Conservation (phyloP, 257 asterid species). For the Gentiana dahurica region DNA sequence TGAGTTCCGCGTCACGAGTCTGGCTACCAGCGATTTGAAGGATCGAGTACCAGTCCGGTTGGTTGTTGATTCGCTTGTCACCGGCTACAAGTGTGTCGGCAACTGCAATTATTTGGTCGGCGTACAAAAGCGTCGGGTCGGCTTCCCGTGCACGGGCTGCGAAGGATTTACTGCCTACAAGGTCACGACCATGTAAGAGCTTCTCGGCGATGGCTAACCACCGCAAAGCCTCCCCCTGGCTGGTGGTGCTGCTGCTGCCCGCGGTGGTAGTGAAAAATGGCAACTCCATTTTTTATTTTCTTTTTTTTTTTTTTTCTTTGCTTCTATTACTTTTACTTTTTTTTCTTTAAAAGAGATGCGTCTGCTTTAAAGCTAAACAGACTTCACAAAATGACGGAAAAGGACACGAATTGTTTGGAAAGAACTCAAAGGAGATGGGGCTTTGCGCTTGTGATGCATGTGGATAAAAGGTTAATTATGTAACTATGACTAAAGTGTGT, state of each 20-base stretch:
- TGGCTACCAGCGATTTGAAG: conserved; percentile 61
- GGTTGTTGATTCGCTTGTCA: conserved; percentile 65
- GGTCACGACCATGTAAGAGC: conserved; percentile 70
- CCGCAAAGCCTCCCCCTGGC: conserved; percentile 74
- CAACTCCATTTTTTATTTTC: conserved; percentile 45
- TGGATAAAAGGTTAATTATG: no score
- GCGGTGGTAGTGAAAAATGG: conserved; percentile 57
- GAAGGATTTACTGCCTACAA: conserved; percentile 71
- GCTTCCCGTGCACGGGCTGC: conserved; percentile 89
- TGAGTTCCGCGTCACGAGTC: conserved; percentile 49
- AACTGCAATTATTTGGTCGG: conserved; percentile 80
- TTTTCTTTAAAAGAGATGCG: neutral
- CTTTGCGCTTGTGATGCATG: no score
- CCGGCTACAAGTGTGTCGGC: conserved; percentile 80
- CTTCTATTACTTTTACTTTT: neutral
- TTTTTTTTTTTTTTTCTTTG: neutral
- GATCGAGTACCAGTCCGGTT: conserved; percentile 65
- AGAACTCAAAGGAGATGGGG: no score
- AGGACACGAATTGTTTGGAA: neutral
- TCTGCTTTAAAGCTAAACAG: neutral
- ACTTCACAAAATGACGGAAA: conserved; percentile 7
- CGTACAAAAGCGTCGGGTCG: conserved; percentile 65
- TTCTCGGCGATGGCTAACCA: conserved; percentile 88
- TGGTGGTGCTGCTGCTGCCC: conserved; percentile 42
- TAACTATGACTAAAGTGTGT: no score